Percentiles rank a stretch among this genome's conserved stretches.
phyloP scores from a whole-genome alignment of 139 green algal genomes.

The Micromonas commoda region DNA sequence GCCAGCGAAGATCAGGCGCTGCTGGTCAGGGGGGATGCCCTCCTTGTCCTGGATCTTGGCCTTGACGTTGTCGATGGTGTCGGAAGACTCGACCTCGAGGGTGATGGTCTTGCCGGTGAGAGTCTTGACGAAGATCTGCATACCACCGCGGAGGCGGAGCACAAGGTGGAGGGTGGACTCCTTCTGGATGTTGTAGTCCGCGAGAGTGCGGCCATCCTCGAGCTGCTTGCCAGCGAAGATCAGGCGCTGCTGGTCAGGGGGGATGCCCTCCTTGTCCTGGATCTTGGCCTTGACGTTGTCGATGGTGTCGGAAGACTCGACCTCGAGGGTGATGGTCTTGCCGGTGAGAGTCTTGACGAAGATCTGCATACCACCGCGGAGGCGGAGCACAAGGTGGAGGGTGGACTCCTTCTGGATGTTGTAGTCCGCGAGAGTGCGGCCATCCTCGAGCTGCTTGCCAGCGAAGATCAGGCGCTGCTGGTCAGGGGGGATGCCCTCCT shows the following conservation, averaged over 20 bases:
- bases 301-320: constrained; percentile 49
- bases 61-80: constrained; percentile 54
- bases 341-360: constrained; percentile 47
- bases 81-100: constrained; percentile 46
- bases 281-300: constrained; percentile 52
- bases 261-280: constrained; percentile 52
- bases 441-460: constrained; percentile 52
- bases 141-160: constrained; percentile 47
- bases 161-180: constrained; percentile 53
- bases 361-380: constrained; percentile 47
- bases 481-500: constrained; percentile 47
- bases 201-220: constrained; percentile 47
- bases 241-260: constrained; percentile 49
- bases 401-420: constrained; percentile 54
- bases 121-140: constrained; percentile 52
- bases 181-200: constrained; percentile 57
- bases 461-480: constrained; percentile 51
- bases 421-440: constrained; percentile 46
- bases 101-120: constrained; percentile 48
- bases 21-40: constrained; percentile 49
- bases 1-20: constrained; percentile 52
- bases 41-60: constrained; percentile 52
- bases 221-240: constrained; percentile 56
- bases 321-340: constrained; percentile 51
- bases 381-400: constrained; percentile 52